Base-by-base conservation (phyloP, 208 protist genomes). In the Herpetomonas tarakana region DNA sequence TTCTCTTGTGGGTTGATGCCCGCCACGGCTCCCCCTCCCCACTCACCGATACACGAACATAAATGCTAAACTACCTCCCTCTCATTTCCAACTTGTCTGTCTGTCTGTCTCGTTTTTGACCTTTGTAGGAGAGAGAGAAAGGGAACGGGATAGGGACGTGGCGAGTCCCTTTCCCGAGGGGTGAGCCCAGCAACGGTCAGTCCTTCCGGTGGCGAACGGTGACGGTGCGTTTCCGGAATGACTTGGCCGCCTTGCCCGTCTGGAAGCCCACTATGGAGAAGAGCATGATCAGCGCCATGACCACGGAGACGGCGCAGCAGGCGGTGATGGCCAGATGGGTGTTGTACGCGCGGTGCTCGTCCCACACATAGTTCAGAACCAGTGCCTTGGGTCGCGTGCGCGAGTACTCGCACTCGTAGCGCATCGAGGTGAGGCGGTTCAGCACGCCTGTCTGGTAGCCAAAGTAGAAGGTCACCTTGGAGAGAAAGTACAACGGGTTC, bases 331-430 rank as follows among this genome's bases (percentile, higher is more conserved):
- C 84, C 0, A 67, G 68, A 25, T 66, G 56, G 2, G 83, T 69
- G 65, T 88, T 93, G 69, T 86, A 93, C 14, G 78, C 52, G 0
- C 81, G 65, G 57, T 85, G 71, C 51, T 93, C 83, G 19, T 62
- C 52, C 86, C 86, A 93, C 18, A 74, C 39, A 52, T 81, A 88
- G 12, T 56, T 31, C 18, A 93, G 59, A 38, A 68, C 76, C 22
- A 91, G 30, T 1, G 29, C 66, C 0, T 68, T 21, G n/a, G 60
- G 19, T 25, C 38, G 29, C 39, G 61, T 49, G 21, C 52, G 46
- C 2, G 65, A 58, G 69, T 93, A 93, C 2, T 55, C 52, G 24
- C 58, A 58, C 27, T 65, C 45, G 21, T 76, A 60, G 19, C 35
- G 12, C 49, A 86, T 86, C 19, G 68, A 75, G 28, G 86, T 93